Percentiles rank a stretch among this genome's conserved stretches.
These are phyloP conservation scores for Cardamine chenopodiifolia DNA, from an alignment of 345 rosid species.

Conservation along the genomic window DNA sequence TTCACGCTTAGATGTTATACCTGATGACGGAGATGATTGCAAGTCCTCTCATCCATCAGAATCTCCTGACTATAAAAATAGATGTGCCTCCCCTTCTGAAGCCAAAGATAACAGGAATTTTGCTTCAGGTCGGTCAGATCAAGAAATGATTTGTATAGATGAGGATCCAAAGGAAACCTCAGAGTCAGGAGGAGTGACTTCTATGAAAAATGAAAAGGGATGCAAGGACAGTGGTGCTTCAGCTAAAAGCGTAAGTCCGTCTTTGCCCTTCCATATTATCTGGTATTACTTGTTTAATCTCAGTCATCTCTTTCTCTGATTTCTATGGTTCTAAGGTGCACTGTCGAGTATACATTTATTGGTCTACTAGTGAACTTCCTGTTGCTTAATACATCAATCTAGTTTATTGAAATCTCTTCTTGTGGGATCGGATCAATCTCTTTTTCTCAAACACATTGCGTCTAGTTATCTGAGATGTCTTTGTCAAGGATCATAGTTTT, in stretches of 20 bases:
- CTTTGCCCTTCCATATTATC: conserved; percentile 15
- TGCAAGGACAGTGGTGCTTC: conserved; percentile 38
- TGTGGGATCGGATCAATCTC: conserved; percentile 17
- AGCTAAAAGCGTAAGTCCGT: conserved; percentile 50
- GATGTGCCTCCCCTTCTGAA: conserved; percentile 38
- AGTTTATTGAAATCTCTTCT: conserved; percentile 18
- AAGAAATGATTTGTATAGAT: conserved; percentile 28
- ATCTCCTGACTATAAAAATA: conserved; percentile 41
- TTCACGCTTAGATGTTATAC: conserved; percentile 66
- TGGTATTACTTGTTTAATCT: neutral
- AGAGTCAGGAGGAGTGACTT: conserved; percentile 52
- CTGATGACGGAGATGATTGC: conserved; percentile 53
- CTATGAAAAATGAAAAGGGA: conserved; percentile 27
- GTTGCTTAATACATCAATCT: conserved; percentile 16
- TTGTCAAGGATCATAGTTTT: conserved; percentile 14
- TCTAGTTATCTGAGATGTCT: conserved; percentile 28
- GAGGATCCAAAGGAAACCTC: conserved; percentile 42
- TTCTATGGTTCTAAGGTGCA: conserved; percentile 24
- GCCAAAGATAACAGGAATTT: conserved; percentile 60
- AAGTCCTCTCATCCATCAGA: conserved; percentile 48
- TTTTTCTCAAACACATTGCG: conserved; percentile 13
- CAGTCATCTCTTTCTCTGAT: conserved; percentile 8
- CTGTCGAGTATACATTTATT: neutral
- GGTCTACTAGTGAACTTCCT: conserved; percentile 7
- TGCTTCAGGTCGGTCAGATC: conserved; percentile 35